These are phyloP conservation scores for Lachnellula hyalina DNA, from an alignment of 2,329 filamentous ascomycete species.

Conservation along the genomic window DNA sequence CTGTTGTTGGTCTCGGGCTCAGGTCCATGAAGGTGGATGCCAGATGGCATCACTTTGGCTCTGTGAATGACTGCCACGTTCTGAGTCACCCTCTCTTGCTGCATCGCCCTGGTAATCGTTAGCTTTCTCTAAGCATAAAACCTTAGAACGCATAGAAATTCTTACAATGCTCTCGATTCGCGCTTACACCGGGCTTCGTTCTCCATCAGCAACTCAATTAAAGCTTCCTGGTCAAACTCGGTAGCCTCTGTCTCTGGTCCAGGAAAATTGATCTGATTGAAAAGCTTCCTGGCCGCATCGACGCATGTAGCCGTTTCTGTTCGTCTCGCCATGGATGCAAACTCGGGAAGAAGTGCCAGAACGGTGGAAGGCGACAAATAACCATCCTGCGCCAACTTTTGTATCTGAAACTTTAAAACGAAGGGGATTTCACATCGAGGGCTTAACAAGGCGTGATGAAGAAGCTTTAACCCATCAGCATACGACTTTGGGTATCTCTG, in stretches of 20 bases:
- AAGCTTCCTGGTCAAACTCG: constrained; percentile 34
- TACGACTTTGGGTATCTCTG: constrained; percentile 11
- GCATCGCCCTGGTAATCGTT: constrained; percentile 20
- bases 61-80: constrained; percentile 26
- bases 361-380: constrained; percentile 53
- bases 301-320: constrained; percentile 41
- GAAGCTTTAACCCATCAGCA: constrained; percentile 11
- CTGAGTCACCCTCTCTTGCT: constrained; percentile 3
- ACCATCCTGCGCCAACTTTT: constrained; percentile 58
- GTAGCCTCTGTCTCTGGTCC: constrained; percentile 44
- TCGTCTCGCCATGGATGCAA: constrained; percentile 26
- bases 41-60: constrained; percentile 50
- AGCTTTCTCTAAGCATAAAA: neutral
- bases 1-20: constrained; percentile 65
- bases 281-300: constrained; percentile 49
- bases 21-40: constrained; percentile 53
- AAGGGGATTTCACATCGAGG: constrained; percentile 40
- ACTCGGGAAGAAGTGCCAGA: constrained; percentile 39
- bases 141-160: neutral
- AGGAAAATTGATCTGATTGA: constrained; percentile 48
- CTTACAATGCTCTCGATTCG: constrained; percentile 17
- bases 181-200: constrained; percentile 36
- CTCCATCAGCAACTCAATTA: constrained; percentile 38
- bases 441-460: constrained; percentile 23
- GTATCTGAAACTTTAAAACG: constrained; percentile 54